Base-by-base conservation (phyloP, 257 asterid species). In the Plantago ovata region DNA sequence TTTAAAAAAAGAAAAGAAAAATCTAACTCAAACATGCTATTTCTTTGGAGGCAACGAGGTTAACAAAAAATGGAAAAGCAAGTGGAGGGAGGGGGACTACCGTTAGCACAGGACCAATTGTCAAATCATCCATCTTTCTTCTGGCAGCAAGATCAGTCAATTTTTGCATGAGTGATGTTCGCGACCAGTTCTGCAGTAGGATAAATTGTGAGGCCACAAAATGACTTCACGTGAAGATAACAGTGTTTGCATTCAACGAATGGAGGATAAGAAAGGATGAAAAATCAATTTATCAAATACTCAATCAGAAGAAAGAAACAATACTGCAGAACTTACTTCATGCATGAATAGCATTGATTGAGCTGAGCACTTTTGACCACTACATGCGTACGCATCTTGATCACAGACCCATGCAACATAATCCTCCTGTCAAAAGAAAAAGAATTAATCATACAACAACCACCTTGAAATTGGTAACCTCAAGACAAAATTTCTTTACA, bases 331-430 rank as follows among this genome's bases (percentile, higher is more conserved):
- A 50, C 58, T 24, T 41, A 88, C 98, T 84, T 88, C 96, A 10
- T 92, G 95, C 79, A 88, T 75, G 72, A 92, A 92, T 23, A 92
- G 65, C 51, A 92, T 72, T 12, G 98, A 92, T 52, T 92, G 97
- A 19, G 97, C 97, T 0, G 97, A 92, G 75, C 98, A 92, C 73
- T 92, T 92, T 70, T 88, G 98, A 38, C 98, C 98, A 32, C 95
- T 92, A 56, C 98, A 92, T 14, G 98, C 98, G 65, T 86, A 92
- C 9, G 97, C 98, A 51, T 92, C 98, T 80, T 88, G 98, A 77
- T 92, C 98, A 68, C 97, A 88, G 28, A 92, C 97, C 98, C 95
- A 92, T 13, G 98, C 90, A 65, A 86, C 82, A 62, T 88, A 88
- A 62, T 88, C 95, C 63, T 82, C 94, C 98, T 88, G 69, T n/a